Conservation (phyloP, 345 rosid species). For the Arabidopsis arenosa region DNA sequence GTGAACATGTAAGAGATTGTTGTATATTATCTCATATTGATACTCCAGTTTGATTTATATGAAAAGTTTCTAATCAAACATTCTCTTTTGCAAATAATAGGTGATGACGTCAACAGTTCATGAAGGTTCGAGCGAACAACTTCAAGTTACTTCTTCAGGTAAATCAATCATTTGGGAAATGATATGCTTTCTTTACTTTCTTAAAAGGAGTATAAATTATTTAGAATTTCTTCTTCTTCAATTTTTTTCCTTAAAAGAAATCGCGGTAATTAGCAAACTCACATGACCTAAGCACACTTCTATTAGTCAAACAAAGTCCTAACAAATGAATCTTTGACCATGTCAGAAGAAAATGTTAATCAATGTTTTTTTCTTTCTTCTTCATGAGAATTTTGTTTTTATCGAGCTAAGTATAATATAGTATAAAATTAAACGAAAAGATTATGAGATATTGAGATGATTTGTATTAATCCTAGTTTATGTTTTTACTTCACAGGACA, state of each 20-base stretch:
- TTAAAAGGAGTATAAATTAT: background rate
- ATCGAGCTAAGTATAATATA: background rate
- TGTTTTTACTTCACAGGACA: conserved; percentile 36
- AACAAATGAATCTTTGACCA: conserved; percentile 34
- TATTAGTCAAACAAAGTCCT: conserved; percentile 17
- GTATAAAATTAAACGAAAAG: conserved; percentile 4
- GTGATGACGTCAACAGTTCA: conserved; percentile 32
- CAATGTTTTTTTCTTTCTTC: background rate
- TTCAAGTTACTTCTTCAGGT: conserved; percentile 39
- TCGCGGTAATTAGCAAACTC: background rate
- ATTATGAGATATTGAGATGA: background rate
- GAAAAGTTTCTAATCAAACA: conserved; percentile 21
- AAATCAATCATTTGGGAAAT: conserved; percentile 35
- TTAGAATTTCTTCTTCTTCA: background rate
- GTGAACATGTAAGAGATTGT: conserved; percentile 28
- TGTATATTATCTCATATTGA: background rate
- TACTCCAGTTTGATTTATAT: background rate
- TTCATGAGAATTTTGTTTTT: conserved; percentile 27
- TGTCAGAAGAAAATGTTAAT: conserved; percentile 34
- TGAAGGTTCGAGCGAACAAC: conserved; percentile 40
- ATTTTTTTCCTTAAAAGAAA: background rate
- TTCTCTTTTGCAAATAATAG: conserved; percentile 19
- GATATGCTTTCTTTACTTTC: background rate
- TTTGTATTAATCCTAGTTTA: conserved; percentile 2
- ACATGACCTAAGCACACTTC: conserved; percentile 4